phyloP scores from a whole-genome alignment of 2,329 filamentous ascomycete species.

The Ascochyta koolunga region DNA sequence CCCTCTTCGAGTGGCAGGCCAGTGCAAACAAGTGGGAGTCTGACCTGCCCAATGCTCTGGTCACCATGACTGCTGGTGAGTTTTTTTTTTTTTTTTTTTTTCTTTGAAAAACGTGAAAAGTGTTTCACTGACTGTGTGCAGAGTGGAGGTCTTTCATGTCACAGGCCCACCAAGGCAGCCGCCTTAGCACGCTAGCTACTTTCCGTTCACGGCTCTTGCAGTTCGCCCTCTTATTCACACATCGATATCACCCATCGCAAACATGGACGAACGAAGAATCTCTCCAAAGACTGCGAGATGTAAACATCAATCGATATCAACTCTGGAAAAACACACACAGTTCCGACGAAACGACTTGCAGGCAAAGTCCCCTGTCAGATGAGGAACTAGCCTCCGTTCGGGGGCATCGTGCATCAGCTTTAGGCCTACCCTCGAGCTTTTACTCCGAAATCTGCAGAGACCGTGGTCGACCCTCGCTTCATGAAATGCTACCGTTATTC shows the following conservation, averaged over 20 bases:
- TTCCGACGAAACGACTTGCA: slow-evolving; percentile 32
- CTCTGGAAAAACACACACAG: slow-evolving; percentile 1
- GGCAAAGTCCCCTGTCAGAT: slow-evolving; percentile 30
- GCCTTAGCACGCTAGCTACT: slow-evolving; percentile 48
- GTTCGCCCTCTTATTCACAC: slow-evolving; percentile 54
- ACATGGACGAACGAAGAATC: slow-evolving; percentile 47
- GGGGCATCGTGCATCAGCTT: slow-evolving; percentile 28
- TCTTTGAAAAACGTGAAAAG: not conserved
- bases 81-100: slow-evolving; percentile 6
- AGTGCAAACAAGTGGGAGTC: slow-evolving; percentile 39
- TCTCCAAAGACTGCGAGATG: slow-evolving; percentile 44
- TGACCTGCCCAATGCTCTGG: slow-evolving; percentile 39
- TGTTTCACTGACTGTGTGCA: slow-evolving; percentile 23
- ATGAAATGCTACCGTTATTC: slow-evolving; percentile 56
- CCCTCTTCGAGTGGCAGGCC: slow-evolving; percentile 48
- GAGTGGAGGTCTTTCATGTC: slow-evolving; percentile 54
- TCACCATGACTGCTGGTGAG: slow-evolving; percentile 43
- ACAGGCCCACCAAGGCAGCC: slow-evolving; percentile 45
- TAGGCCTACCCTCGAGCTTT: slow-evolving; percentile 32
- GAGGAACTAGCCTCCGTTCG: slow-evolving; percentile 38
- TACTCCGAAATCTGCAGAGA: slow-evolving; percentile 33
- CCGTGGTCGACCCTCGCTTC: slow-evolving; percentile 44
- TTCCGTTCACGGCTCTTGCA: slow-evolving; percentile 58
- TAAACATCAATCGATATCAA: slow-evolving; percentile 39
- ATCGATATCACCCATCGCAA: slow-evolving; percentile 47